These are phyloP conservation scores for Phaeosphaeriaceae sp. DNA, from an alignment of 2,329 filamentous ascomycete species.

Conservation along the genomic window DNA sequence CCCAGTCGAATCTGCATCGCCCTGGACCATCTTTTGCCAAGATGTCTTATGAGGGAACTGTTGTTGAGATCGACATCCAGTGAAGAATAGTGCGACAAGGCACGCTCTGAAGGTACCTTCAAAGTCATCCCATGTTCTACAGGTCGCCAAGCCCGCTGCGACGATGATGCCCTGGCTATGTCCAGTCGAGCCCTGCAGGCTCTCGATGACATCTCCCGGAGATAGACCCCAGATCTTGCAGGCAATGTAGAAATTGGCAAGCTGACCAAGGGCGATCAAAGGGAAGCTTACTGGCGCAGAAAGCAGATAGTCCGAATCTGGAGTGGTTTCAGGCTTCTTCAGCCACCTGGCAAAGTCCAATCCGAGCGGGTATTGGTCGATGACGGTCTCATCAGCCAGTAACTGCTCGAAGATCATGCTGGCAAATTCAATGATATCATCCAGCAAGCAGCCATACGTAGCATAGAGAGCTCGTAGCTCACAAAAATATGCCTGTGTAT, in stretches of 20 bases:
- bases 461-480: conserved; percentile 30
- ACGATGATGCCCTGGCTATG: conserved; percentile 52
- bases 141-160: conserved; percentile 45
- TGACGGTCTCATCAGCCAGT: conserved; percentile 13
- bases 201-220: conserved; percentile 39
- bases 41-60: conserved; percentile 10
- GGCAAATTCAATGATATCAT: conserved; percentile 17
- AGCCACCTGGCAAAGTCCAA: conserved; percentile 41
- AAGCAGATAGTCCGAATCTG: conserved; percentile 42
- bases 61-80: conserved; percentile 38
- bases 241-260: conserved; percentile 29
- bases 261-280: conserved; percentile 46
- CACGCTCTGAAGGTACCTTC: conserved; percentile 31
- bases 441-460: conserved; percentile 30
- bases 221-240: conserved; percentile 35
- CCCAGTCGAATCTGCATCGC: conserved; percentile 26
- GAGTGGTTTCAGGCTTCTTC: conserved; percentile 31
- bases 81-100: conserved; percentile 48
- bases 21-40: conserved; percentile 11
- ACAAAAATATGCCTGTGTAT: conserved; percentile 33
- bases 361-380: conserved; percentile 19
- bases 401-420: conserved; percentile 19
- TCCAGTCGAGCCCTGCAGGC: conserved; percentile 39
- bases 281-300: conserved; percentile 51
- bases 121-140: conserved; percentile 45